These are phyloP conservation scores for Lactarius hatsudake DNA, from an alignment of 768 basidiomycete genomes.

Conservation along the genomic window DNA sequence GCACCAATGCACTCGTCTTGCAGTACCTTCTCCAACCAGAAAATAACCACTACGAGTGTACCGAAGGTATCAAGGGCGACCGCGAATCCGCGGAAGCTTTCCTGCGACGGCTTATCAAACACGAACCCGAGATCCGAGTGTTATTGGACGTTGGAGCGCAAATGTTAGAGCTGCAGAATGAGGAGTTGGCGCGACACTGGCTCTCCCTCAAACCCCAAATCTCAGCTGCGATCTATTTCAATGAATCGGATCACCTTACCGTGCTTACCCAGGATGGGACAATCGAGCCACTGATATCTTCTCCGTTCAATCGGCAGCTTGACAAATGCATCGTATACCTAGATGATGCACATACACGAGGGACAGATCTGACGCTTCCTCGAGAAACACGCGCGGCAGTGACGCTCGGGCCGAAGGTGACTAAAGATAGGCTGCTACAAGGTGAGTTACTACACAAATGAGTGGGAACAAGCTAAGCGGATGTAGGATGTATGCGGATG, in stretches of 20 bases:
- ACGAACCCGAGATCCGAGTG: conserved; percentile 42
- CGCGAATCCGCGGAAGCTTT: conserved; percentile 28
- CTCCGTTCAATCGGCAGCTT: conserved; percentile 27
- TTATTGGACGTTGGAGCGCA: conserved; percentile 57
- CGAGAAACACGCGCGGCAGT: neutral
- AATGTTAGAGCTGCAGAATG: conserved; percentile 49
- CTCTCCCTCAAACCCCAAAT: conserved; percentile 33
- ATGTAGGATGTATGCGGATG: neutral
- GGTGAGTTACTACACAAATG: conserved; percentile 33
- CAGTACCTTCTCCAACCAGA: conserved; percentile 40
- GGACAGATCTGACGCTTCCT: neutral
- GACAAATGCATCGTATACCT: neutral
- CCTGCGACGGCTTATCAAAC: conserved; percentile 35
- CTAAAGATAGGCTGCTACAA: conserved; percentile 37
- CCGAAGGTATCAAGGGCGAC: conserved; percentile 19
- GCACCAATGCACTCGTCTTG: conserved; percentile 50
- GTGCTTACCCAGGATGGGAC: conserved; percentile 31
- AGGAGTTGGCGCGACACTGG: conserved; percentile 44
- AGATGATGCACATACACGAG: neutral
- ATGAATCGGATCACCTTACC: conserved; percentile 29
- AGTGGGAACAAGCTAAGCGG: no score
- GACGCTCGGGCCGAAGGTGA: neutral
- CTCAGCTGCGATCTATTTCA: conserved; percentile 44
- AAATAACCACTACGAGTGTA: conserved; percentile 38
- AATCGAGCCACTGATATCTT: conserved; percentile 37